Conservation (phyloP, 2,329 filamentous ascomycete species). For the Cordyceps militaris region DNA sequence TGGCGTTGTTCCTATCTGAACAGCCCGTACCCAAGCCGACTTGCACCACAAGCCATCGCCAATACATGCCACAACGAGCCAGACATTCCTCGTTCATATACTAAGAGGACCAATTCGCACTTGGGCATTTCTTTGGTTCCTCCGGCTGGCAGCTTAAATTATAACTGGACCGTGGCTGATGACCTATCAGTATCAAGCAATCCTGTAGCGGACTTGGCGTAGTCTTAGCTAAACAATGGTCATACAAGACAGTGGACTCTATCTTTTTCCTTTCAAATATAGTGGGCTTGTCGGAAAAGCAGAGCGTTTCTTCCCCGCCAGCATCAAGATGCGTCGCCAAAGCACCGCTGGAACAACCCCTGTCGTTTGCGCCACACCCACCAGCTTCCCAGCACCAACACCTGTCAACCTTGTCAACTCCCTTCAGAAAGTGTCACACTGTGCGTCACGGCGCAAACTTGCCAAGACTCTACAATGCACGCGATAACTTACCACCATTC, state of each 20-base stretch:
- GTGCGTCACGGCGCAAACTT: constrained; percentile 2
- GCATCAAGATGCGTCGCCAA: neutral
- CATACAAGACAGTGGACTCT: neutral
- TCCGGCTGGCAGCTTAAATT: neutral
- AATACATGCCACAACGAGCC: neutral
- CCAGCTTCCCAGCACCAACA: neutral
- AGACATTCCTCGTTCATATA: neutral
- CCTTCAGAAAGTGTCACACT: neutral
- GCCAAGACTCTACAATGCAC: neutral
- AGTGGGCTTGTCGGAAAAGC: neutral
- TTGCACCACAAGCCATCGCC: too few species aligned
- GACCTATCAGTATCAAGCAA: neutral
- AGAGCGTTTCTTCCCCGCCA: neutral
- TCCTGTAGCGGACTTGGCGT: neutral
- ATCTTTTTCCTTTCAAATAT: too few species aligned
- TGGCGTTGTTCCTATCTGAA: too few species aligned
- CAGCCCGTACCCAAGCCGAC: too few species aligned
- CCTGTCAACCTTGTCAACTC: neutral
- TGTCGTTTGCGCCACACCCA: neutral
- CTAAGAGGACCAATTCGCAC: neutral
- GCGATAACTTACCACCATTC: neutral
- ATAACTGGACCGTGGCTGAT: neutral
- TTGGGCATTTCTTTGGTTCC: neutral
- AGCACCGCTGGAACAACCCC: neutral
- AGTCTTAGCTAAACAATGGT: neutral